Conservation (phyloP, 495 filamentous ascomycete species). For the Haplographium delicatum region DNA sequence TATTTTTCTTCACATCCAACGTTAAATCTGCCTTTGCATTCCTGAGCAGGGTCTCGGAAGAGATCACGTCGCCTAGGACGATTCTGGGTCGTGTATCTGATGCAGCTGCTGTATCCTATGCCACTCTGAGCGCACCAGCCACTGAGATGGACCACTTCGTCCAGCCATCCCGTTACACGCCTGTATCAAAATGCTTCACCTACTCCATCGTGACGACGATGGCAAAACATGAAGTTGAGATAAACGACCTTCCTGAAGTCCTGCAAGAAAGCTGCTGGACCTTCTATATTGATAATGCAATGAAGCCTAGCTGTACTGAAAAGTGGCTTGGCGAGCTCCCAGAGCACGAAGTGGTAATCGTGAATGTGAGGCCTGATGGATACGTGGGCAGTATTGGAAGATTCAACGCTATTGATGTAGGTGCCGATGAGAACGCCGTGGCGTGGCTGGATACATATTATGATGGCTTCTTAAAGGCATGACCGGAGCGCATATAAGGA, state of each 20-base stretch:
- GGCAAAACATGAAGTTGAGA: slow-evolving; percentile 50
- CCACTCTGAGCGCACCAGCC: slow-evolving; percentile 40
- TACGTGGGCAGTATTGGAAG: slow-evolving; percentile 56
- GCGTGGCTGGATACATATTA: slow-evolving; percentile 47
- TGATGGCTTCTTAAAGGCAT: slow-evolving; percentile 27
- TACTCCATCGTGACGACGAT: slow-evolving; percentile 53
- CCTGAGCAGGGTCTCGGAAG: slow-evolving; percentile 46
- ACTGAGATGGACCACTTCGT: slow-evolving; percentile 51
- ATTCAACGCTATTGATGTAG: slow-evolving; percentile 35
- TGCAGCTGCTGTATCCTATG: slow-evolving; percentile 47
- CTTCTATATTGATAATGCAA: slow-evolving; percentile 57
- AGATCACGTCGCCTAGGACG: slow-evolving; percentile 35
- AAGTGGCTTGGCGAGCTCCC: slow-evolving; percentile 54
- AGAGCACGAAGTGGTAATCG: slow-evolving; percentile 46
- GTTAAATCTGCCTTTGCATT: slow-evolving; percentile 46
- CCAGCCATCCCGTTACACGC: slow-evolving; percentile 55
- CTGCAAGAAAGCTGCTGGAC: slow-evolving; percentile 61
- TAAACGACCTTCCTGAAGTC: slow-evolving; percentile 51
- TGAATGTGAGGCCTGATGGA: slow-evolving; percentile 62
- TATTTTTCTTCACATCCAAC: slow-evolving; percentile 59
- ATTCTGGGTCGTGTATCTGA: slow-evolving; percentile 43
- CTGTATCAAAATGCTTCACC: slow-evolving; percentile 54
- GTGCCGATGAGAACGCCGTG: slow-evolving; percentile 26
- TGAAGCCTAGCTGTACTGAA: slow-evolving; percentile 38
- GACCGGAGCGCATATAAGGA: too few species aligned